These are phyloP conservation scores for Lathyrus tuberosus DNA, from an alignment of 306 rosid species.

Conservation along the genomic window DNA sequence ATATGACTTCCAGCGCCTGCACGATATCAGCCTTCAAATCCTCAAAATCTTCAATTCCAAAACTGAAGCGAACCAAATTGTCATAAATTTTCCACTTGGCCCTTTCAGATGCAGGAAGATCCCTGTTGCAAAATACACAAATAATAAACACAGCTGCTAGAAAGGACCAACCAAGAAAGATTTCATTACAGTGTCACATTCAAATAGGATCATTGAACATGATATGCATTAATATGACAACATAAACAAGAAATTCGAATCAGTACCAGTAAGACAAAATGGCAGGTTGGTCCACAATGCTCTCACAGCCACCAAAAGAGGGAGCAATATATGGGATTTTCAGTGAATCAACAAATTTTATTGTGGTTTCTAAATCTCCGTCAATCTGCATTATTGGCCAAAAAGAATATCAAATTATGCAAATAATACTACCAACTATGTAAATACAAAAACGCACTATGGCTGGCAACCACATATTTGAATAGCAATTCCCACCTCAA, in stretches of 20 bases:
- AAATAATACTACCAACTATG: conserved; percentile 1
- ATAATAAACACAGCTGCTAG: neutral
- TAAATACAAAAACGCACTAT: neutral
- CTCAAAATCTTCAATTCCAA: conserved; percentile 92
- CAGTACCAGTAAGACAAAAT: conserved; percentile 92
- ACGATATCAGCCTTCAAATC: conserved; percentile 83
- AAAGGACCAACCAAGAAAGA: conserved; percentile 23
- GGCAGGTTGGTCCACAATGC: conserved; percentile 99
- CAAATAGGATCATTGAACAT: conserved; percentile 36
- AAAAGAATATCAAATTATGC: conserved; percentile 17
- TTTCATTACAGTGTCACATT: conserved; percentile 28
- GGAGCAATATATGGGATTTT: conserved; percentile 95
- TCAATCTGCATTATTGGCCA: conserved; percentile 63
- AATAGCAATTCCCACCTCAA: conserved; percentile 64
- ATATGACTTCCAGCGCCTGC: conserved; percentile 78
- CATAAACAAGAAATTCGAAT: neutral
- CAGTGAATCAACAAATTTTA: conserved; percentile 78
- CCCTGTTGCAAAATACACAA: conserved; percentile 62
- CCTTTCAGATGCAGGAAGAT: conserved; percentile 84
- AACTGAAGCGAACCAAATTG: conserved; percentile 95
- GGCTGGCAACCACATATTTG: conserved; percentile 13
- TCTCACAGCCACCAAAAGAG: conserved; percentile 97
- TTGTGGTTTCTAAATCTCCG: conserved; percentile 69
- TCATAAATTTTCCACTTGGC: conserved; percentile 77
- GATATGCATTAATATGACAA: conserved; percentile 9